These are phyloP conservation scores for Fonsecaea pedrosoi DNA, from an alignment of 2,329 filamentous ascomycete genomes.

Conservation along the genomic window DNA sequence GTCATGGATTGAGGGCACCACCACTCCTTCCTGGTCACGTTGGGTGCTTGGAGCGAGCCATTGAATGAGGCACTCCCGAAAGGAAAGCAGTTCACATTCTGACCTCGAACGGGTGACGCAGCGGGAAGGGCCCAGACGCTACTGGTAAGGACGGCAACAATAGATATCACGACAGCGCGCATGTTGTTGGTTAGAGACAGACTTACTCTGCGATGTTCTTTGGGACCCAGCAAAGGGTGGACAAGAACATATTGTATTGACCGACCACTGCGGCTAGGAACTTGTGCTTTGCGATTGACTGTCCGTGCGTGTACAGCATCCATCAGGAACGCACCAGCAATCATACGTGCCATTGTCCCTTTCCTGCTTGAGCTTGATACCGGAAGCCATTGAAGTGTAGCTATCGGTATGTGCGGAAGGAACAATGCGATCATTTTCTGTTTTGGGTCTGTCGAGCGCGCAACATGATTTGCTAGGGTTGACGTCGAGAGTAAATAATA, in stretches of 20 bases:
- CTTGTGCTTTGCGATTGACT: neutral
- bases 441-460: neutral
- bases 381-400: neutral
- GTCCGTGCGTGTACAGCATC: neutral
- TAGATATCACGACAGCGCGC: neutral
- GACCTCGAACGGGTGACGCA: conserved; percentile 5
- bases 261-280: neutral
- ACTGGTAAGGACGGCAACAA: conserved; percentile 8
- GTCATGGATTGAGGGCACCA: conserved; percentile 27
- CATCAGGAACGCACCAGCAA: neutral
- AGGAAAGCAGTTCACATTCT: conserved; percentile 20
- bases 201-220: neutral
- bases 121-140: conserved; percentile 13
- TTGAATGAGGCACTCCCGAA: conserved; percentile 24
- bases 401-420: neutral
- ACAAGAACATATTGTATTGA: neutral
- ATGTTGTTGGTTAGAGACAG: neutral
- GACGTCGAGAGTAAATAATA: neutral
- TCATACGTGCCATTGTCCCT: neutral
- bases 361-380: neutral
- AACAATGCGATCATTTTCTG: neutral
- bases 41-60: conserved; percentile 14
- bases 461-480: neutral
- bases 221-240: neutral
- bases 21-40: conserved; percentile 19